Evolutionary conservation across 2,329 filamentous ascomycete species (phyloP), one percentile per base, ranked within the genome.

Genomic region (Orbilia javanica): DNA sequence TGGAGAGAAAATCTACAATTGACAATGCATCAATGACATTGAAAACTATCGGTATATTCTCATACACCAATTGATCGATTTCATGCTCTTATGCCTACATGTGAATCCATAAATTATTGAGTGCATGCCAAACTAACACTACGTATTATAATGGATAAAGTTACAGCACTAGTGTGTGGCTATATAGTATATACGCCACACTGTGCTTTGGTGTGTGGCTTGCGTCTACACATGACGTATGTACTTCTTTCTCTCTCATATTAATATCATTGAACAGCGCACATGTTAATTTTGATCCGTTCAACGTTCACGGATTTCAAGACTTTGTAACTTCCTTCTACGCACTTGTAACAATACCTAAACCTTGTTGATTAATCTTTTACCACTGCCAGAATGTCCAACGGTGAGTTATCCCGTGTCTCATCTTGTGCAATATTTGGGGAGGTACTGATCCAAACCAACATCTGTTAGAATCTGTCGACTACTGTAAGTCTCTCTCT

Each of bases 141-240:
- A 34, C 10, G 31, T 34, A 34, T 34, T 34, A 34, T 34, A 34
- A 20, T 48, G 44, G 44, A 18, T 48, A n/a, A n/a, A n/a, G n/a
- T n/a, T 22, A 50, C 11, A 3, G 22, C 10, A 36, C 10, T 7
- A 36, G 42, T 55, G 48, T 68, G 65, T 68, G 36, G 57, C 50
- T 22, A n/a, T n/a, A n/a, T n/a, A n/a, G n/a, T n/a, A n/a, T n/a
- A n/a, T n/a, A 46, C 34, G 52, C 65, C 65, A 68, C 65, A 68
- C 5, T 20, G 20, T 22, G 3, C 42, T 6, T 11, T n/a, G 13
- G 36, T 69, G 36, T 69, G 65, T 69, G 65, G 65, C 65, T 62
- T 44, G 22, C 20, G 29, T 27, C 27, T 34, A 20, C 3, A 25
- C 27, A 70, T 70, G 66, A 70, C 66, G 66, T 63, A 60, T 34